Evolutionary conservation across 139 green algal species (phyloP), one percentile per base, ranked within the genome.

Genomic region (Desmodesmus armatus): DNA sequence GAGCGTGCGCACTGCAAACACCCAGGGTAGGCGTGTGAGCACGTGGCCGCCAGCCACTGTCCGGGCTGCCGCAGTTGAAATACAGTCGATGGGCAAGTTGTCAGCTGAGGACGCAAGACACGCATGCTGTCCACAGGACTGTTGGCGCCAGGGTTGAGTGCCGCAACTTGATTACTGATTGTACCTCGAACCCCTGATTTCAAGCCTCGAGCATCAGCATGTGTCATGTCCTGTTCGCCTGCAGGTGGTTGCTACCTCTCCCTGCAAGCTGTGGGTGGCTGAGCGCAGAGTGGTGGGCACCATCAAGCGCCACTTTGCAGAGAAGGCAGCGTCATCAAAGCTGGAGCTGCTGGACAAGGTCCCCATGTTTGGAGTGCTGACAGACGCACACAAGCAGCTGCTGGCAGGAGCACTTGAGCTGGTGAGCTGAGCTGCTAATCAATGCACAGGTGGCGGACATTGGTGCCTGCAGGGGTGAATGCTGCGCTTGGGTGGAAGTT

Each of bases 401-500:
- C 81, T 99, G n/a, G 93, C 94, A 11, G 95, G 96, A 7, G 94
- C 94, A 0, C 86, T 98, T 67, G 91, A 94, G 80, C 87, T 89
- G 80, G 88, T 94, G 76, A 58, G n/a, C n/a, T n/a, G n/a, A 67
- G 67, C 35, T 75, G 31, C 33, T 7, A 33, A 5, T 33, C 27
- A 37, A 23, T 9, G 17, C 27, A 37, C 62, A 37, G 62, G n/a
- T n/a, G n/a, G n/a, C 11, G 37, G 9, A n/a, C 23, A 27, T 62
- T 62, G 1, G 1, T 2, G 51, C 51, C 21, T 62, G 21, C 51
- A 62, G 1, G 53, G 6, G 9, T 62, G 7, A 62, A 62, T 21
- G n/a, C n/a, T n/a, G n/a, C n/a, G n/a, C n/a, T n/a, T n/a, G n/a
- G n/a, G n/a, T n/a, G n/a, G n/a, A n/a, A n/a, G n/a, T n/a, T n/a